These are phyloP conservation scores for Sporopachydermia lactativora DNA, from an alignment of 805 yeast genomes.

Conservation along the genomic window DNA sequence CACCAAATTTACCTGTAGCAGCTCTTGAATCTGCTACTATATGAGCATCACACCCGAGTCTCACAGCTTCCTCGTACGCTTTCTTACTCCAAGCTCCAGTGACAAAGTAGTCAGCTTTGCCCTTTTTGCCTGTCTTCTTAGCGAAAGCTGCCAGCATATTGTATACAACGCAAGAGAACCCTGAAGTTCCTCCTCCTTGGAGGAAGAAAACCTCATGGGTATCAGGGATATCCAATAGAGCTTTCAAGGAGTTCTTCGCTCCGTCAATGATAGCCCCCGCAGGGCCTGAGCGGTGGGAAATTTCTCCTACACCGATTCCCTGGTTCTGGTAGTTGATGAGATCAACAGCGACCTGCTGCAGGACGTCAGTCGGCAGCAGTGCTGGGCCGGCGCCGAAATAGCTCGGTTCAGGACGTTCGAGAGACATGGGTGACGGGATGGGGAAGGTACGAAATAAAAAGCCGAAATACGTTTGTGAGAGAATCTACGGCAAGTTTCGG, in stretches of 20 bases:
- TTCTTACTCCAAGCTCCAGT: constrained; percentile 94
- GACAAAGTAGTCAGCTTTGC: constrained; percentile 73
- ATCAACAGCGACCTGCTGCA: constrained; percentile 80
- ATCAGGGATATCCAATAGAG: constrained; percentile 68
- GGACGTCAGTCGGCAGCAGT: constrained; percentile 65
- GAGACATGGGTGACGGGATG: constrained; percentile 18
- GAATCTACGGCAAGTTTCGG: no score
- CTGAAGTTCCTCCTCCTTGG: constrained; percentile 98
- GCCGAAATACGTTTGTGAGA: no score
- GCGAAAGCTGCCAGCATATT: constrained; percentile 68
- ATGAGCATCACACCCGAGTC: constrained; percentile 69
- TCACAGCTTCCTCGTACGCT: constrained; percentile 70
- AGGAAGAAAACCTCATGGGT: constrained; percentile 88
- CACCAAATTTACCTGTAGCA: constrained; percentile 40
- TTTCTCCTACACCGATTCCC: constrained; percentile 89
- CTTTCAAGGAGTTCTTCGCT: constrained; percentile 51
- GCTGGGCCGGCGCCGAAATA: constrained; percentile 99
- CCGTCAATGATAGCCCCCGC: constrained; percentile 67
- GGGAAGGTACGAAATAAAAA: no score
- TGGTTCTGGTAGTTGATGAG: constrained; percentile 52
- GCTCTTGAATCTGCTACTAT: constrained; percentile 53
- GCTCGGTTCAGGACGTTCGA: constrained; percentile 56
- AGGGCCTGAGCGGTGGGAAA: constrained; percentile 84
- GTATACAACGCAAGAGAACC: constrained; percentile 78
- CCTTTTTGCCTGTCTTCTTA: constrained; percentile 57